These are phyloP conservation scores for Leccinum rimulosum DNA, from an alignment of 768 basidiomycete genomes.

Conservation along the genomic window DNA sequence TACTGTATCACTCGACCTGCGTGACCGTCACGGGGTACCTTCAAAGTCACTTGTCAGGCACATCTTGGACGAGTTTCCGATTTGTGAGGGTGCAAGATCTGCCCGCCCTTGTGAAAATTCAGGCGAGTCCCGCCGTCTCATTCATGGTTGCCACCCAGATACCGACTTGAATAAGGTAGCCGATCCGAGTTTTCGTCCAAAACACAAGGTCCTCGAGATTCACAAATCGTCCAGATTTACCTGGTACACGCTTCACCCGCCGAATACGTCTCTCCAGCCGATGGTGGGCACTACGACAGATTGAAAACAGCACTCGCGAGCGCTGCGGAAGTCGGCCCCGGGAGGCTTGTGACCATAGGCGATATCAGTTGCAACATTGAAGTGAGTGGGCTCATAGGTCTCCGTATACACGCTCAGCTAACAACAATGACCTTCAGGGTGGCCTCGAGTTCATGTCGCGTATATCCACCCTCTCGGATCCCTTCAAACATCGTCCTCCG, in stretches of 20 bases:
- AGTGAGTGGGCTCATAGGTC: conserved; percentile 34
- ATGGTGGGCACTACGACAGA: conserved; percentile 47
- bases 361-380: conserved; percentile 85
- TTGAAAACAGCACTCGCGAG: no score
- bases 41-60: no score
- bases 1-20: no score
- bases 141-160: conserved; percentile 34
- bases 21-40: no score
- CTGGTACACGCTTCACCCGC: conserved; percentile 66
- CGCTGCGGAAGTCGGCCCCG: no score
- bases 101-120: conserved; percentile 50
- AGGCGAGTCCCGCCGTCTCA: background rate
- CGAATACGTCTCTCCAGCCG: conserved; percentile 53
- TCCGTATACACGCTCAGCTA: background rate
- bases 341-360: no score
- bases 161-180: conserved; percentile 57
- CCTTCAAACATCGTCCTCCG: no score
- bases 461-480: conserved; percentile 34
- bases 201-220: background rate
- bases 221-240: conserved; percentile 55
- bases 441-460: conserved; percentile 42
- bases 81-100: conserved; percentile 56
- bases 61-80: conserved; percentile 60
- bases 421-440: conserved; percentile 44
- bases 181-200: background rate